Percentiles rank a stretch among this genome's conserved stretches.
phyloP scores from a whole-genome alignment of 805 yeast species.

The Phaffomyces thermotolerans region DNA sequence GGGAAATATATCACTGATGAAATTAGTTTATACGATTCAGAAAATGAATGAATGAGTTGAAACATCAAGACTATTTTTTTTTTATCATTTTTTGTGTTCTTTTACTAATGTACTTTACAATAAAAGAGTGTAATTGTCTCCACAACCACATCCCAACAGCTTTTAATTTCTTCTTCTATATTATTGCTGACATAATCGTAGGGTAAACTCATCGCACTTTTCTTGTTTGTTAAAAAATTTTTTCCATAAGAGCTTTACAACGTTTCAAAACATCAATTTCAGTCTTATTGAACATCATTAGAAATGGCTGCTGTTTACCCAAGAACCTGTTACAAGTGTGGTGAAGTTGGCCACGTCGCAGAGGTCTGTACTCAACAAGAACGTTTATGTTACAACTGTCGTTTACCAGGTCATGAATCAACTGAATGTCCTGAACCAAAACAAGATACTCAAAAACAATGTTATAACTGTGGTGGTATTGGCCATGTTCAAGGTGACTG shows the following conservation, averaged over 20 bases:
- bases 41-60: not conserved
- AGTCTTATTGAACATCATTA: not conserved
- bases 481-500: constrained; percentile 90
- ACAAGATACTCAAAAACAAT: constrained; percentile 77
- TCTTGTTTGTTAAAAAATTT: too few species aligned
- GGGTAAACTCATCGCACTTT: too few species aligned
- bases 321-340: constrained; percentile 88
- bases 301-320: constrained; percentile 35
- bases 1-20: constrained; percentile 30
- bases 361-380: constrained; percentile 80
- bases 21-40: constrained; percentile 5
- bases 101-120: too few species aligned
- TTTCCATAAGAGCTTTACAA: not conserved
- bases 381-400: constrained; percentile 89
- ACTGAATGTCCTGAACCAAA: constrained; percentile 84
- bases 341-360: constrained; percentile 86
- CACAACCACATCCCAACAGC: too few species aligned
- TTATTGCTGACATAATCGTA: too few species aligned
- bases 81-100: too few species aligned
- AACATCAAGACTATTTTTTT: too few species aligned
- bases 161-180: too few species aligned
- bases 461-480: constrained; percentile 87
- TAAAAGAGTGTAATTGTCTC: too few species aligned
- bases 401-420: constrained; percentile 83
- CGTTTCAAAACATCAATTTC: not conserved